A percentile compares a stretch with the other conserved stretches of the same genome.
phyloP scores from a whole-genome alignment of 1,139 yeast species.

The Blastobotrys ciferrii region DNA sequence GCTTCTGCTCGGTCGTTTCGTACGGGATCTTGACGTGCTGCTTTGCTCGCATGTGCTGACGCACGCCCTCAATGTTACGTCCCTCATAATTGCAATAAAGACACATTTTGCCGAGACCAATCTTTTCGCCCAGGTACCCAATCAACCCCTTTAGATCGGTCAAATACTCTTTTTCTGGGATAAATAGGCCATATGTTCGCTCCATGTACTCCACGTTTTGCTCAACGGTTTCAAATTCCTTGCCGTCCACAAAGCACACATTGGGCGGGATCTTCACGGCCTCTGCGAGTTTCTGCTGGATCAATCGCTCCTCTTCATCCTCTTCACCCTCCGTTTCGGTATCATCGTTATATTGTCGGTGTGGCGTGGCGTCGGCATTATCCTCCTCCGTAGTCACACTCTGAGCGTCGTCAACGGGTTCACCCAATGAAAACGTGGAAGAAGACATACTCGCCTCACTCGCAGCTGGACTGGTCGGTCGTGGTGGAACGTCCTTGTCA shows the following conservation, averaged over 20 bases:
- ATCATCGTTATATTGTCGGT: constrained; percentile 30
- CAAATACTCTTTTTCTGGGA: constrained; percentile 77
- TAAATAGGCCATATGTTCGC: constrained; percentile 72
- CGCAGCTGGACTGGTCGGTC: constrained; percentile 21
- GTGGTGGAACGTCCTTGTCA: constrained; percentile 9
- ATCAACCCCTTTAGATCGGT: constrained; percentile 70
- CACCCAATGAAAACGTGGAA: constrained; percentile 68
- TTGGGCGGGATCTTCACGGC: constrained; percentile 64
- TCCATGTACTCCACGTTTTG: constrained; percentile 76
- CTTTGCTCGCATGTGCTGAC: constrained; percentile 85
- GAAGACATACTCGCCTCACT: constrained; percentile 46
- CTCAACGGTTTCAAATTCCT: constrained; percentile 50
- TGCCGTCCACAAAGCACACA: constrained; percentile 75
- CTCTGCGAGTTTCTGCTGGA: constrained; percentile 40
- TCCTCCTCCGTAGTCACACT: constrained; percentile 18
- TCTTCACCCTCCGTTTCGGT: constrained; percentile 24
- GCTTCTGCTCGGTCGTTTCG: constrained; percentile 76
- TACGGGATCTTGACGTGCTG: constrained; percentile 89
- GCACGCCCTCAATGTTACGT: constrained; percentile 73
- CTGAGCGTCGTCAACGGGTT: constrained; percentile 42
- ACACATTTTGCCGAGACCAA: constrained; percentile 85
- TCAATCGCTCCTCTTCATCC: constrained; percentile 37
- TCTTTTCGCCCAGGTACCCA: constrained; percentile 72
- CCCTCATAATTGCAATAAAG: constrained; percentile 84
- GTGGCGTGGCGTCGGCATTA: constrained; percentile 16